Percentiles rank a stretch among this genome's conserved stretches.
Conservation (phyloP, 108 stramenopile species). For the Schizochytrium sp. region DNA sequence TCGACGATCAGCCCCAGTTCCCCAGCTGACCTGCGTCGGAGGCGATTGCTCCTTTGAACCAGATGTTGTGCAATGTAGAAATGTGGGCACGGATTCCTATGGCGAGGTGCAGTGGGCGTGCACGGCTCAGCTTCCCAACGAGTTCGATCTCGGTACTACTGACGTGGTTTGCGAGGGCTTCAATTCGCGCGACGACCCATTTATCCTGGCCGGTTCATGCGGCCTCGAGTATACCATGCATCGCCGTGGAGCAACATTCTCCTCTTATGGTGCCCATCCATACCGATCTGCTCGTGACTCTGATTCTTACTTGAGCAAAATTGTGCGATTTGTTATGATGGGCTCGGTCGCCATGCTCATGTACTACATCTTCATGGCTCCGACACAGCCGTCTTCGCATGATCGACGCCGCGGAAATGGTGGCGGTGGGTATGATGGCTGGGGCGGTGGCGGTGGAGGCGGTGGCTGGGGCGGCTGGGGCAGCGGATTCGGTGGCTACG, state of each 20-base stretch:
- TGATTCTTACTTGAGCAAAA: background rate
- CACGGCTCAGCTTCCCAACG: background rate
- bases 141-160: background rate
- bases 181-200: background rate
- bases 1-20: background rate
- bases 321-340: background rate
- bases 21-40: background rate
- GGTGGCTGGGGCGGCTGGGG: background rate
- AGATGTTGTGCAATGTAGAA: background rate
- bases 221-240: background rate
- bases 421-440: background rate
- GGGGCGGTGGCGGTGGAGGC: background rate
- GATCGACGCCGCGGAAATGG: background rate
- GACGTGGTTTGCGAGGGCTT: constrained; percentile 8
- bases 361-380: background rate
- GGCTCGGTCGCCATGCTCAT: background rate
- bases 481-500: background rate
- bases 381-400: background rate
- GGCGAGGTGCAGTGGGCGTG: constrained; percentile 9
- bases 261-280: background rate
- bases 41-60: background rate
- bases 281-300: background rate
- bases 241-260: background rate
- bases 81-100: background rate
- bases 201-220: background rate